A percentile compares a stretch with the other conserved stretches of the same genome.
These are phyloP conservation scores for Daldinia concentrica DNA, from an alignment of 495 filamentous ascomycete genomes.

Conservation along the genomic window DNA sequence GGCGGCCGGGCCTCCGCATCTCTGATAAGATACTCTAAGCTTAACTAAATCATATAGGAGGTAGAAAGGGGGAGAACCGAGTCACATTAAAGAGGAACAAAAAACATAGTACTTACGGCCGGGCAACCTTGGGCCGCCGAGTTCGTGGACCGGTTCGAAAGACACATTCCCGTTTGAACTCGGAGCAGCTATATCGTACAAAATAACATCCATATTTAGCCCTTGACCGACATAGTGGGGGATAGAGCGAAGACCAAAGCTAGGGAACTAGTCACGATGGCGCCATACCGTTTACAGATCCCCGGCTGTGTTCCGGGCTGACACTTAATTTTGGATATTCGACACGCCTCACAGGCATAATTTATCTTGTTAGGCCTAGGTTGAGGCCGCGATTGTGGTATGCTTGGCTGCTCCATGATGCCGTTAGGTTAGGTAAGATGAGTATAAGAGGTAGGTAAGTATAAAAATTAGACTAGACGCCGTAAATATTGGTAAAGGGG, in stretches of 20 bases:
- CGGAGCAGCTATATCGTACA: constrained; percentile 51
- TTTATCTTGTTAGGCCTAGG: constrained; percentile 44
- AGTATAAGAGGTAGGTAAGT: neutral
- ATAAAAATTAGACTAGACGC: neutral
- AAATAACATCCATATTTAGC: constrained; percentile 21
- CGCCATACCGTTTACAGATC: constrained; percentile 57
- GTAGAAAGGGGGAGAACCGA: neutral
- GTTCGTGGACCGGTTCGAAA: constrained; percentile 58
- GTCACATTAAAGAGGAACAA: neutral
- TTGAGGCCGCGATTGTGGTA: constrained; percentile 19
- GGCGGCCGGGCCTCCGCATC: constrained; percentile 38
- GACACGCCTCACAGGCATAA: constrained; percentile 59
- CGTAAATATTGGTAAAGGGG: neutral
- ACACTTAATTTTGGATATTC: constrained; percentile 58
- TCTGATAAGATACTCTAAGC: constrained; percentile 18
- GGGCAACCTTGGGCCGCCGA: constrained; percentile 49
- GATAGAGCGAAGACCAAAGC: neutral
- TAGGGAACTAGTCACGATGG: constrained; percentile 7
- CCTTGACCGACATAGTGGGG: neutral
- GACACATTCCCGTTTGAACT: constrained; percentile 59
- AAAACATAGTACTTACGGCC: constrained; percentile 44
- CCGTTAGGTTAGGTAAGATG: neutral
- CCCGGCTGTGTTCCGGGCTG: constrained; percentile 52
- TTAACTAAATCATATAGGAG: neutral
- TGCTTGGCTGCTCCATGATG: constrained; percentile 21